phyloP scores from a whole-genome alignment of 257 asterid genomes.

The Salvia rosmarinus region DNA sequence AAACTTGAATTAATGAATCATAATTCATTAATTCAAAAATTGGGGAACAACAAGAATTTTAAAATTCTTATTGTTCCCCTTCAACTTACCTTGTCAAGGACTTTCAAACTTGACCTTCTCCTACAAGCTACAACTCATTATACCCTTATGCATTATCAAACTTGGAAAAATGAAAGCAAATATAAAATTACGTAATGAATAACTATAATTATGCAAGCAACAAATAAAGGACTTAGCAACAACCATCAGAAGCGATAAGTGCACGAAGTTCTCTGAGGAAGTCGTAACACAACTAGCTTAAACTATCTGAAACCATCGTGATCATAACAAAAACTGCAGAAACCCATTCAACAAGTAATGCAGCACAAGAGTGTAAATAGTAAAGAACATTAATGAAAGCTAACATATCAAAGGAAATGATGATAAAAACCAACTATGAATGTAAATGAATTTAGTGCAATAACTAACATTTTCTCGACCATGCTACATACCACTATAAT shows the following conservation, averaged over 20 bases:
- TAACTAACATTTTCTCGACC: constrained; percentile 40
- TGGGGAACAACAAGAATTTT: too few species aligned
- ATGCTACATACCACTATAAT: constrained; percentile 79
- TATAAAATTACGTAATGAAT: background rate
- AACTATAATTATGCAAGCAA: constrained; percentile 1
- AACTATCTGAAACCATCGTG: constrained; percentile 8
- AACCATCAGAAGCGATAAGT: constrained; percentile 12
- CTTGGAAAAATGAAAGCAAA: background rate
- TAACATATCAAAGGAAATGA: background rate
- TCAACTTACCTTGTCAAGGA: background rate
- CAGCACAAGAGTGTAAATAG: constrained; percentile 8
- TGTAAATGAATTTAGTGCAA: constrained; percentile 11
- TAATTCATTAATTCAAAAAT: constrained; percentile 13
- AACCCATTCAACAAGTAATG: constrained; percentile 22
- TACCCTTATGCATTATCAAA: background rate
- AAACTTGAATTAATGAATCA: constrained; percentile 27
- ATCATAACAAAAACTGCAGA: constrained; percentile 2
- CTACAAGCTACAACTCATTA: constrained; percentile 2
- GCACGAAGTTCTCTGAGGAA: background rate
- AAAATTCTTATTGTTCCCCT: too few species aligned
- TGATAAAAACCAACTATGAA: constrained; percentile 3
- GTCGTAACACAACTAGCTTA: constrained; percentile 8
- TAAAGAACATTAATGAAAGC: background rate
- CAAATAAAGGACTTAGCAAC: constrained; percentile 16
- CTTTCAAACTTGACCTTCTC: background rate